Evolutionary conservation across 2,329 filamentous ascomycete genomes (phyloP), one percentile per base, ranked within the genome.

Genomic region (Trichoderma sp.): DNA sequence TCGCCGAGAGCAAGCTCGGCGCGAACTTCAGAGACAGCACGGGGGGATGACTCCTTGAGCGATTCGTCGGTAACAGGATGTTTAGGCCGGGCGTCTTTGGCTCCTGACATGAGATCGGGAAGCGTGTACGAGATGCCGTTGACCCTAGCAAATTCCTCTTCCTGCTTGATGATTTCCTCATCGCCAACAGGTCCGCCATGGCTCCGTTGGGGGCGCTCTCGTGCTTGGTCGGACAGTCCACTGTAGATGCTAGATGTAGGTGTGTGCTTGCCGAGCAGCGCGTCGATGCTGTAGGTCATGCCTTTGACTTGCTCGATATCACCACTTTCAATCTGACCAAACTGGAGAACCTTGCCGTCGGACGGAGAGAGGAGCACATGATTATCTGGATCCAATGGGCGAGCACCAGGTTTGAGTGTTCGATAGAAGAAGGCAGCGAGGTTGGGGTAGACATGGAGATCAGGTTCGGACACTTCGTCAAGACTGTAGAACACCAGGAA

Each of bases 241-340:
- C 82, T 80, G 71, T 87, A 79, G 76, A 91, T 81, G 82, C 88
- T 88, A 20, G 87, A 81, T 6, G 85, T 79, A 47, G 88, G 88
- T 6, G 86, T 88, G 73, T 85, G 85, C 74, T 88, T 90, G 66
- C 96, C 96, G 2, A 99, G 87, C 2, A 99, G 87, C 8, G 96
- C 95, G 79, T 99, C 96, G 69, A 99, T 88, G 75, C 92, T 97
- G 82, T 99, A 99, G 1, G 96, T 99, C 87, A 99, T 96, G 73
- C 96, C 96, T 83, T 99, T 99, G 74, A 99, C 95, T 83, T 99
- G 96, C 81, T 99, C 96, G 57, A 99, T 97, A 78, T 98, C 94
- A 62, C 95, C 95, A 77, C 95, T 90, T 77, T 97, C 92, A 71
- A 99, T 98, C 76, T 90, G 91, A 12, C 96, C 96, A 76, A 94